Conservation (phyloP, 257 asterid genomes). For the Knoxia roxburghii region DNA sequence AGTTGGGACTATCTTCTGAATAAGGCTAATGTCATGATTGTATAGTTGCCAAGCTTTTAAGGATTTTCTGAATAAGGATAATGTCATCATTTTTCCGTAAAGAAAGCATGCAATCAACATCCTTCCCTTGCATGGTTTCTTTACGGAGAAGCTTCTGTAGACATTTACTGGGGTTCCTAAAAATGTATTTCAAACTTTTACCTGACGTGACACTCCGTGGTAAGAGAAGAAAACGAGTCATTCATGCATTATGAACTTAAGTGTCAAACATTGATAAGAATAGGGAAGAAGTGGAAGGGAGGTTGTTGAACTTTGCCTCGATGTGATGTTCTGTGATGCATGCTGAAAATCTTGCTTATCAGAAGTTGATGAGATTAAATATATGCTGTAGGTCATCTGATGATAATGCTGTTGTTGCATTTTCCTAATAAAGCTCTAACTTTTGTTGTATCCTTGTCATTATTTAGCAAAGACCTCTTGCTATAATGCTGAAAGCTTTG, state of each 20-base stretch:
- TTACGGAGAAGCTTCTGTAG: background rate
- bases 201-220: too few relatives aligned
- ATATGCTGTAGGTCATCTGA: background rate
- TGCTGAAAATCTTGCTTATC: background rate
- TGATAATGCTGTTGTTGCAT: background rate
- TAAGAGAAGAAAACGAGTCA: background rate
- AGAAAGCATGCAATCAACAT: too few relatives aligned
- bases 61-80: too few relatives aligned
- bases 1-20: background rate
- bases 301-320: background rate
- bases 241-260: background rate
- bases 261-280: too few relatives aligned
- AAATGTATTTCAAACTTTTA: background rate
- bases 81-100: background rate
- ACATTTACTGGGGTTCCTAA: background rate
- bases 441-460: background rate
- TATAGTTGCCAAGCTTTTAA: background rate
- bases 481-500: background rate
- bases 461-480: background rate
- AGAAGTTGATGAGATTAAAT: background rate
- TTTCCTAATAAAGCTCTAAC: background rate
- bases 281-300: background rate
- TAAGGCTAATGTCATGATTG: background rate
- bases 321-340: conserved; percentile 2
- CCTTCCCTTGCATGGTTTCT: background rate